These are phyloP conservation scores for Fraxinus cuspidata DNA, from an alignment of 257 asterid species.

Conservation along the genomic window DNA sequence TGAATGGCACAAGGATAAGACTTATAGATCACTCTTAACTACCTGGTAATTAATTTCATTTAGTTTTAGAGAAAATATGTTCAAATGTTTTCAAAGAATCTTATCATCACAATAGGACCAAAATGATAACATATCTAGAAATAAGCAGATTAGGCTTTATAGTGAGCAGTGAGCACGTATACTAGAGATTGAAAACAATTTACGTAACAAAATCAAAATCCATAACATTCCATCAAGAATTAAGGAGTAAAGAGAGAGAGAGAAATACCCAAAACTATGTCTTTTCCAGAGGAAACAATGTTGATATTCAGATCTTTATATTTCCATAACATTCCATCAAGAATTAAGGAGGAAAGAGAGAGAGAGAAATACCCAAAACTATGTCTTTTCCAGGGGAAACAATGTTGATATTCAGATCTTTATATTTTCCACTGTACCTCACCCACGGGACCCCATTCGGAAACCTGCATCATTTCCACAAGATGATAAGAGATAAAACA, in stretches of 20 bases:
- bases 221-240: background rate
- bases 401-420: constrained; percentile 61
- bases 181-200: background rate
- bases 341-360: no score
- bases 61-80: background rate
- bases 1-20: background rate
- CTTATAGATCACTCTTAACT: background rate
- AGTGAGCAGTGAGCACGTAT: background rate
- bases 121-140: background rate
- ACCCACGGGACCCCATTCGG: constrained; percentile 96
- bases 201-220: background rate
- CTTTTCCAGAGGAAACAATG: constrained; percentile 91
- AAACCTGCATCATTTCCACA: constrained; percentile 57
- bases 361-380: constrained; percentile 47
- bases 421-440: constrained; percentile 72
- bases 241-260: no score
- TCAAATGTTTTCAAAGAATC: background rate
- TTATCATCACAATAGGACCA: background rate
- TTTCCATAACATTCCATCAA: no score
- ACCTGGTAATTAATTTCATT: background rate
- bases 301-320: constrained; percentile 64
- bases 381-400: constrained; percentile 90
- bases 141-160: constrained; percentile 4
- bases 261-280: constrained; percentile 54
- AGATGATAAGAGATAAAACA: background rate